Conservation (phyloP, 169 alveolate genomes). For the Blepharisma undulans region DNA sequence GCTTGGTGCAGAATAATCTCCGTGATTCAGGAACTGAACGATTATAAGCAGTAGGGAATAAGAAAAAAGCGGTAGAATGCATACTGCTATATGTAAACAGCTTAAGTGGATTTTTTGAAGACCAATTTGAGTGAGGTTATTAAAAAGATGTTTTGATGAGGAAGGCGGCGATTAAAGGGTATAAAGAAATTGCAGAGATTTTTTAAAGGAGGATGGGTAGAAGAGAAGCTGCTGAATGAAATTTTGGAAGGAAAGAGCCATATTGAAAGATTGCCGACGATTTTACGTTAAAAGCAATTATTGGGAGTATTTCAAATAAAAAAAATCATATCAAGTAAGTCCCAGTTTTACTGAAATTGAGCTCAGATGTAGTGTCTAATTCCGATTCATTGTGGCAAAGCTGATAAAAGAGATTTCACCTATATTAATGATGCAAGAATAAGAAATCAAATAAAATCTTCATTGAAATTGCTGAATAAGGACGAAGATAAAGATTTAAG, state of each 20-base stretch:
- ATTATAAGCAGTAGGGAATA: conserved; percentile 86
- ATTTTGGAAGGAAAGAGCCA: background rate
- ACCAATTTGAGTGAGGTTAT: background rate
- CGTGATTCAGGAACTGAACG: conserved; percentile 71
- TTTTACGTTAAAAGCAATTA: background rate
- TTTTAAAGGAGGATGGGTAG: background rate
- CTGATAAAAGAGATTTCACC: background rate
- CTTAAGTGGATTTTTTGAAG: conserved; percentile 50
- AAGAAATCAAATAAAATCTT: background rate
- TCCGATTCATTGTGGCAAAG: background rate
- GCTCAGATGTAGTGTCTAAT: conserved; percentile 18
- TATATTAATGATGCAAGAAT: background rate
- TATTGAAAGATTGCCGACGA: background rate
- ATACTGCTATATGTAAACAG: conserved; percentile 76
- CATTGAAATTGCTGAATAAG: background rate
- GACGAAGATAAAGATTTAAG: conserved; percentile 40
- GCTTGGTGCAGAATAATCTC: conserved; percentile 76
- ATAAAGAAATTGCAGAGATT: background rate
- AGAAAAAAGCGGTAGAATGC: conserved; percentile 73
- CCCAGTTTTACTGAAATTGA: background rate
- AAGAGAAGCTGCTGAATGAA: background rate
- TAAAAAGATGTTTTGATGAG: background rate
- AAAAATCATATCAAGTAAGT: background rate
- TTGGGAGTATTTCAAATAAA: background rate
- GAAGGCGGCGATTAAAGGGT: background rate